A percentile compares a stretch with the other conserved stretches of the same genome.
Conservation (phyloP, 164 flowering plant species). For the Sedum album region DNA sequence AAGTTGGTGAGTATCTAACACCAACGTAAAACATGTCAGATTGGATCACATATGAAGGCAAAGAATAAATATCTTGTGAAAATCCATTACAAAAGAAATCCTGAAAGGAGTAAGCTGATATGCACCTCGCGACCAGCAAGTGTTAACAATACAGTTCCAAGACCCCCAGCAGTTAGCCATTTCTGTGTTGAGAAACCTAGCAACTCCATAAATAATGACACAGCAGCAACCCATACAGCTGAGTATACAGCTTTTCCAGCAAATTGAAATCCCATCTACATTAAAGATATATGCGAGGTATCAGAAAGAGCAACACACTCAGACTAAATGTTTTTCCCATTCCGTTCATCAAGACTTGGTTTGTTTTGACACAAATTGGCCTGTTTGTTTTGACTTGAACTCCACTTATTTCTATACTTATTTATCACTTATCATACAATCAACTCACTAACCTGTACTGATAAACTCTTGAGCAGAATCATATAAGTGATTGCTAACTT, state of each 20-base stretch:
- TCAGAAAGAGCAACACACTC: background rate
- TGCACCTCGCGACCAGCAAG: slow-evolving; percentile 98
- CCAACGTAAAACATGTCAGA: background rate
- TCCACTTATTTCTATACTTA: background rate
- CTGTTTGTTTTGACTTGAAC: background rate
- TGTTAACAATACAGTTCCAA: slow-evolving; percentile 95
- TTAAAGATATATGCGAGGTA: slow-evolving; percentile 11
- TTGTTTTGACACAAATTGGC: too few relatives aligned
- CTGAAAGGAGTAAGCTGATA: background rate
- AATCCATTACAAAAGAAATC: background rate
- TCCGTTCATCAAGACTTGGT: background rate
- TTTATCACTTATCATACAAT: background rate
- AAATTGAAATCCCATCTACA: slow-evolving; percentile 95
- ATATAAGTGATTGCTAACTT: background rate
- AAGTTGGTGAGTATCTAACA: slow-evolving; percentile 88
- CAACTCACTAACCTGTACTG: background rate
- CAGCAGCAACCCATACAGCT: slow-evolving; percentile 98
- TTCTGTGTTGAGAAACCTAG: slow-evolving; percentile 96
- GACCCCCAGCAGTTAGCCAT: slow-evolving; percentile 99
- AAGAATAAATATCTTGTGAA: background rate
- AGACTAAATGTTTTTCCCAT: background rate
- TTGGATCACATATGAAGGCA: background rate
- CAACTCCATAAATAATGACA: slow-evolving; percentile 93
- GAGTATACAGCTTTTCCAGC: slow-evolving; percentile 90
- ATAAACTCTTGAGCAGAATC: background rate